A percentile compares a stretch with the other conserved stretches of the same genome.
These are phyloP conservation scores for Letharia lupina DNA, from an alignment of 495 filamentous ascomycete species.

Conservation along the genomic window DNA sequence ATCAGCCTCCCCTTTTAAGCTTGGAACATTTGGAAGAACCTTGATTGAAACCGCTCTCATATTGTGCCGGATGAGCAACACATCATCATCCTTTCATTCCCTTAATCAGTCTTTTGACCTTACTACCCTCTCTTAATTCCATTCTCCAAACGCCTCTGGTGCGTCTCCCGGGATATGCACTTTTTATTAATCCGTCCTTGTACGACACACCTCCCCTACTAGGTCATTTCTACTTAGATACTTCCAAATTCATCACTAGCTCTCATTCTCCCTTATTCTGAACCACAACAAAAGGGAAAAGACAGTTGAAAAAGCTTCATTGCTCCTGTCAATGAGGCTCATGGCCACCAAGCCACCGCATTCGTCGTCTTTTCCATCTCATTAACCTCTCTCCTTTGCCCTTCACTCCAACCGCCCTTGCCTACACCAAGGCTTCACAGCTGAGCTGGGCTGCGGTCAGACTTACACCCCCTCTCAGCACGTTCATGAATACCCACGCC, in stretches of 20 bases:
- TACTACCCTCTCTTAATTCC: conserved; percentile 16
- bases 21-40: conserved; percentile 4
- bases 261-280: conserved; percentile 21
- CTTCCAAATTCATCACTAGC: conserved; percentile 24
- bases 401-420: neutral
- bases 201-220: conserved; percentile 7
- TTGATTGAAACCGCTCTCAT: conserved; percentile 8
- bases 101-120: conserved; percentile 15
- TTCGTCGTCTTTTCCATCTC: conserved; percentile 2
- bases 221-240: conserved; percentile 12
- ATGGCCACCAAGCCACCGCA: conserved; percentile 14
- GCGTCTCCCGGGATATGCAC: conserved; percentile 19
- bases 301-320: conserved; percentile 6
- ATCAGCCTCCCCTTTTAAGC: conserved; percentile 12
- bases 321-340: conserved; percentile 11
- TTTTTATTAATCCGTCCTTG: conserved; percentile 20
- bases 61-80: conserved; percentile 18
- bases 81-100: conserved; percentile 21
- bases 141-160: conserved; percentile 17
- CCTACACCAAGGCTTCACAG: neutral
- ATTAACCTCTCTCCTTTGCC: conserved; percentile 10
- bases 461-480: conserved; percentile 6
- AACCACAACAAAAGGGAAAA: conserved; percentile 14
- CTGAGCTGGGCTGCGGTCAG: conserved; percentile 9
- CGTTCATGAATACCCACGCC: conserved; percentile 6